Conservation (phyloP, 2,329 filamentous ascomycete species). For the Colletotrichum incanum region DNA sequence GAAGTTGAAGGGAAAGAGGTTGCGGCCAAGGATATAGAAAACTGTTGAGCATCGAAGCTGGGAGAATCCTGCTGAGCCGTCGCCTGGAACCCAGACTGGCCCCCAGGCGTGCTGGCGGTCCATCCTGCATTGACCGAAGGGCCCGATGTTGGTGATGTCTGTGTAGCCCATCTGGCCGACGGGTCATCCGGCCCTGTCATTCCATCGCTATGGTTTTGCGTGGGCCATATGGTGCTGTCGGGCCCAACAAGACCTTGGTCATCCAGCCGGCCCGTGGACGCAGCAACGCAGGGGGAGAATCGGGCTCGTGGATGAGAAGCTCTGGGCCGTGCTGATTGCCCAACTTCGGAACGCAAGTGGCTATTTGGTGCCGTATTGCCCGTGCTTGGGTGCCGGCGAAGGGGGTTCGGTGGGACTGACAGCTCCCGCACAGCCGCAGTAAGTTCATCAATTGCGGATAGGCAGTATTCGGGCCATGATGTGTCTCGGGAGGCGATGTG, state of each 20-base stretch:
- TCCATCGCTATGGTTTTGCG: slow-evolving; percentile 6
- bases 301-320: slow-evolving; percentile 1
- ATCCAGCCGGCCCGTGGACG: slow-evolving; percentile 19
- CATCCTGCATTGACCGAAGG: slow-evolving; percentile 7
- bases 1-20: slow-evolving; percentile 13
- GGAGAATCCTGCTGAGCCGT: slow-evolving; percentile 22
- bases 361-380: background rate
- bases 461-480: slow-evolving; percentile 53
- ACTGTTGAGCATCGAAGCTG: slow-evolving; percentile 12
- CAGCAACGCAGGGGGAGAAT: slow-evolving; percentile 26
- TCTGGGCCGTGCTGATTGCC: background rate
- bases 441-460: slow-evolving; percentile 52
- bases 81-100: slow-evolving; percentile 14
- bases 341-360: background rate
- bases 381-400: background rate
- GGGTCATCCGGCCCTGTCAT: background rate
- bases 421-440: slow-evolving; percentile 50
- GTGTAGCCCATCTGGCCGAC: slow-evolving; percentile 7
- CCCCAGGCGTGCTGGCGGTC: slow-evolving; percentile 18
- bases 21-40: background rate
- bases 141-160: slow-evolving; percentile 6
- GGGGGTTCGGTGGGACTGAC: slow-evolving; percentile 11
- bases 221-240: slow-evolving; percentile 14
- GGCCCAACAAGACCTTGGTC: background rate
- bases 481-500: slow-evolving; percentile 51